These are phyloP conservation scores for Pistacia atlantica DNA, from an alignment of 345 rosid species.

Conservation along the genomic window DNA sequence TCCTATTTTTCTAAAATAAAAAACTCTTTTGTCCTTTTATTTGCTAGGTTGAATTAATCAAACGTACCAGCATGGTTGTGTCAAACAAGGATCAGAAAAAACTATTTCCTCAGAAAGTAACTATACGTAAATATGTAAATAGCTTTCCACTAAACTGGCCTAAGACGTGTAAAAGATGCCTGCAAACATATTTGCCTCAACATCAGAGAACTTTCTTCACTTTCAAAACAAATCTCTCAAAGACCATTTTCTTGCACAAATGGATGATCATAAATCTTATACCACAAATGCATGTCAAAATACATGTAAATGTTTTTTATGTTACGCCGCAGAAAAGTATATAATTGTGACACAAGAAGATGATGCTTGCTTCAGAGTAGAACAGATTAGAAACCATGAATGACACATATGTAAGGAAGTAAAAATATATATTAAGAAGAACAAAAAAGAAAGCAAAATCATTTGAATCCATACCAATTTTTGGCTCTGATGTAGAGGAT, in stretches of 20 bases:
- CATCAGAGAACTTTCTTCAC: background rate
- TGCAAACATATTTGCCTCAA: background rate
- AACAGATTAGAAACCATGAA: background rate
- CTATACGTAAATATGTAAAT: background rate
- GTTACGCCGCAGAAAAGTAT: background rate
- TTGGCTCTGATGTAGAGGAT: constrained; percentile 50
- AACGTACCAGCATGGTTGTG: background rate
- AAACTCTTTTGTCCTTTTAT: background rate
- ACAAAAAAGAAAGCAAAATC: constrained; percentile 1
- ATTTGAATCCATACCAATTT: constrained; percentile 40
- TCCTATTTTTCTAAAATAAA: background rate
- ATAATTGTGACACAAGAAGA: background rate
- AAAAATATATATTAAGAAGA: background rate
- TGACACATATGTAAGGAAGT: background rate
- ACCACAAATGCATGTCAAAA: background rate
- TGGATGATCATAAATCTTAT: background rate
- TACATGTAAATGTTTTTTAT: background rate
- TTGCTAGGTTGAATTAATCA: background rate
- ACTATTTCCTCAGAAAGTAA: background rate
- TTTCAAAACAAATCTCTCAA: background rate
- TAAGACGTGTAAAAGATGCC: background rate
- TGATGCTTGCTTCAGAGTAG: background rate
- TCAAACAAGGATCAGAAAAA: background rate
- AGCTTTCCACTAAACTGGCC: background rate
- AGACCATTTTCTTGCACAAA: background rate